phyloP scores from a whole-genome alignment of 768 basidiomycete species.

The Hysterangium stoloniferum region DNA sequence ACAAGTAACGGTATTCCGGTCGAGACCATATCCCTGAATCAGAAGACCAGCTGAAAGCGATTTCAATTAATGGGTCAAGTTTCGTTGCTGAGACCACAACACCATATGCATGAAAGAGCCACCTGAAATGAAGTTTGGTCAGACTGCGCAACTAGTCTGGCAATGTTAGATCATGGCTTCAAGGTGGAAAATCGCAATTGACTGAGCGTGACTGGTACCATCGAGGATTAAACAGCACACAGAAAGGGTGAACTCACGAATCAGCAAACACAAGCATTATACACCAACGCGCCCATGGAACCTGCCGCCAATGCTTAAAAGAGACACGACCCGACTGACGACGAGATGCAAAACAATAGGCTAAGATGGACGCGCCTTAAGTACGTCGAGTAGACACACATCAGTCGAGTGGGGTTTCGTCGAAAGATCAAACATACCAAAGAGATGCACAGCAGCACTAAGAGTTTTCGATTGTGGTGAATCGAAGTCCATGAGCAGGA shows the following conservation, averaged over 20 bases:
- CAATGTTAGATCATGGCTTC: neutral
- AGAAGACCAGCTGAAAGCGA: slow-evolving; percentile 3
- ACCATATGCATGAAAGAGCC: slow-evolving; percentile 11
- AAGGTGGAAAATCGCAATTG: neutral
- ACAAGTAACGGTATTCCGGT: slow-evolving; percentile 5
- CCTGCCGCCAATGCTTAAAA: slow-evolving; percentile 1
- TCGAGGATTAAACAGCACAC: neutral
- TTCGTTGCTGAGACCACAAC: neutral
- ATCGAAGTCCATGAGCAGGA: slow-evolving; percentile 4
- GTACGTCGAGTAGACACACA: neutral
- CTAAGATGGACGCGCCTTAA: slow-evolving; percentile 9
- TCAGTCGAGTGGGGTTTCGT: neutral
- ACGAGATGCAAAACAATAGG: slow-evolving; percentile 6
- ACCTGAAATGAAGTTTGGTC: slow-evolving; percentile 3
- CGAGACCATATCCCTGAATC: slow-evolving; percentile 4
- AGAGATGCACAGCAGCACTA: slow-evolving; percentile 8
- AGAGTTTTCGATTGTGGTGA: neutral
- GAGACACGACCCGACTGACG: slow-evolving; percentile 1
- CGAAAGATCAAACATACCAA: neutral
- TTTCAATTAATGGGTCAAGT: neutral
- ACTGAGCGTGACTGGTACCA: neutral
- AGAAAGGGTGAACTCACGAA: slow-evolving; percentile 9
- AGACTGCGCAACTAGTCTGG: neutral
- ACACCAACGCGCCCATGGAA: slow-evolving; percentile 10
- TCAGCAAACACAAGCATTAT: slow-evolving; percentile 9